Conservation (phyloP, 2,329 filamentous ascomycete genomes). For the Blumeria graminis region DNA sequence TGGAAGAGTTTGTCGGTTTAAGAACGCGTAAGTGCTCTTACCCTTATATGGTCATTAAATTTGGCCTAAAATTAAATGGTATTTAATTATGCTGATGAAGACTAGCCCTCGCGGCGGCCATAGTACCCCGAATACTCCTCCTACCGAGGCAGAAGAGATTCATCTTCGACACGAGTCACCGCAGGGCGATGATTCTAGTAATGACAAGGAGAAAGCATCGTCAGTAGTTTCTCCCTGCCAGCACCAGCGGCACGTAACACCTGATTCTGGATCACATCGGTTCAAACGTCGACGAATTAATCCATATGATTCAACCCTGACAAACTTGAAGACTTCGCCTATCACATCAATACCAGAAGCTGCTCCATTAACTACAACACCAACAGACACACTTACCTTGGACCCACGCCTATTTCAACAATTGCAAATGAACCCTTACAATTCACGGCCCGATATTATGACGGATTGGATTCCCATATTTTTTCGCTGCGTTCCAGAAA, state of each 20-base stretch:
- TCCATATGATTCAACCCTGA: constrained; percentile 13
- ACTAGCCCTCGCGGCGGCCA: constrained; percentile 15
- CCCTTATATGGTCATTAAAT: neutral
- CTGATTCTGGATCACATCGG: constrained; percentile 11
- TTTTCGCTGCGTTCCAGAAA: constrained; percentile 30
- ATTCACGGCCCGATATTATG: constrained; percentile 23
- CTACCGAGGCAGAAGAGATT: constrained; percentile 13
- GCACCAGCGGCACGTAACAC: constrained; percentile 9
- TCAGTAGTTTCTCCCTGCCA: constrained; percentile 12
- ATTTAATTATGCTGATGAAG: constrained; percentile 16
- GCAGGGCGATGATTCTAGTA: constrained; percentile 10
- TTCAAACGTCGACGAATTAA: constrained; percentile 13
- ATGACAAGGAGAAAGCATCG: constrained; percentile 11
- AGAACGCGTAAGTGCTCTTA: constrained; percentile 46
- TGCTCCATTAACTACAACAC: constrained; percentile 8
- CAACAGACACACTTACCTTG: constrained; percentile 6
- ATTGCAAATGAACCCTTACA: constrained; percentile 24
- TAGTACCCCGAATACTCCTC: constrained; percentile 15
- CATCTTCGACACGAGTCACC: constrained; percentile 11
- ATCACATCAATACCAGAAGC: constrained; percentile 8
- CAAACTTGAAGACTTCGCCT: constrained; percentile 13
- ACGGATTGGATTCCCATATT: constrained; percentile 28
- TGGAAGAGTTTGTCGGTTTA: constrained; percentile 61
- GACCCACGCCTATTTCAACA: constrained; percentile 7
- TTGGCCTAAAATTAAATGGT: neutral